Conservation (phyloP, 495 filamentous ascomycete species). For the Aspergillus nanangensis region DNA sequence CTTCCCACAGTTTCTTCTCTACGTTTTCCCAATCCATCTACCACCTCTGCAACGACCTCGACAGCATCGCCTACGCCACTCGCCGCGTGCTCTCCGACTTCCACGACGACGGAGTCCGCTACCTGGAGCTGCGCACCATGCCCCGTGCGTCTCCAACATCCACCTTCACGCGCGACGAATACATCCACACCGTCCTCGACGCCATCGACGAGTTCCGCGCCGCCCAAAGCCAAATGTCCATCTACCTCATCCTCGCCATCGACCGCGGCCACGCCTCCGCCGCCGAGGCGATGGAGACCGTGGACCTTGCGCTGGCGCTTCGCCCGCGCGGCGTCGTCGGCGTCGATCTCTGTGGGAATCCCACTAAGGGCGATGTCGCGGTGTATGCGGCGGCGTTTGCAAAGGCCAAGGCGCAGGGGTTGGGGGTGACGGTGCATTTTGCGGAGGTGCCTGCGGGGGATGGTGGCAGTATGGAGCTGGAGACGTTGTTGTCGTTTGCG, state of each 20-base stretch:
- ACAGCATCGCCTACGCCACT: slow-evolving; percentile 58
- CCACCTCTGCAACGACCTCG: slow-evolving; percentile 56
- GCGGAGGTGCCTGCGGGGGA: slow-evolving; percentile 57
- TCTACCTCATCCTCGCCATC: slow-evolving; percentile 68
- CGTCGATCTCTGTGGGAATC: slow-evolving; percentile 78
- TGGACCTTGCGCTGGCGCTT: slow-evolving; percentile 60
- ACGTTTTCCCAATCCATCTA: slow-evolving; percentile 79
- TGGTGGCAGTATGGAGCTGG: slow-evolving; percentile 50
- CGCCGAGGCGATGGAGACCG: slow-evolving; percentile 51
- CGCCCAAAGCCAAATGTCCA: slow-evolving; percentile 36
- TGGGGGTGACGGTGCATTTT: slow-evolving; percentile 74
- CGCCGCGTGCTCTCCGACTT: slow-evolving; percentile 68
- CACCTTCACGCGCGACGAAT: slow-evolving; percentile 54
- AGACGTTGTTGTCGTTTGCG: slow-evolving; percentile 54
- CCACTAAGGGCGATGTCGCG: slow-evolving; percentile 54
- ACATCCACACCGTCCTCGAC: slow-evolving; percentile 60
- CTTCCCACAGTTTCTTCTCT: slow-evolving; percentile 59
- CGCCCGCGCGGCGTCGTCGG: slow-evolving; percentile 59
- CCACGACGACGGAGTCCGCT: slow-evolving; percentile 64
- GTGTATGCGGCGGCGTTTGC: slow-evolving; percentile 53
- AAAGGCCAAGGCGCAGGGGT: slow-evolving; percentile 44
- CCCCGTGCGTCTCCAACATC: slow-evolving; percentile 55
- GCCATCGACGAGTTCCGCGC: slow-evolving; percentile 47
- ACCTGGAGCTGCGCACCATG: slow-evolving; percentile 79
- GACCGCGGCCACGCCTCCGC: slow-evolving; percentile 59